These are phyloP conservation scores for Phytopythium ostracodes DNA, from an alignment of 352 stramenopile species.

Conservation along the genomic window DNA sequence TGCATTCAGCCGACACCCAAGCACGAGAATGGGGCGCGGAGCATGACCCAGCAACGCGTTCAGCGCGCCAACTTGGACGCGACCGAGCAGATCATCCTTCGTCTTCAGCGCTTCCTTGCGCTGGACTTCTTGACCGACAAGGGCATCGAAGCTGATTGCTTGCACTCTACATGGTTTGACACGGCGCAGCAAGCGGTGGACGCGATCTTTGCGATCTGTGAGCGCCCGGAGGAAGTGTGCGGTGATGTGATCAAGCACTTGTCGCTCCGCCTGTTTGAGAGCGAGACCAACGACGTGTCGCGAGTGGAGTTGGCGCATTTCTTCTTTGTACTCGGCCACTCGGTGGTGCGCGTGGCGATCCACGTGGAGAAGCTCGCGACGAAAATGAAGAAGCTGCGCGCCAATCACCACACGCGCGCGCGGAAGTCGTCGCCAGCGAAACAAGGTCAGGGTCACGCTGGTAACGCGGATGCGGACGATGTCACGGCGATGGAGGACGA, in stretches of 20 bases:
- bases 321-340: slow-evolving; percentile 94
- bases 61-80: slow-evolving; percentile 81
- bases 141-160: slow-evolving; percentile 33
- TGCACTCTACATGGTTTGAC: slow-evolving; percentile 88
- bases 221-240: slow-evolving; percentile 82
- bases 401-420: slow-evolving; percentile 59
- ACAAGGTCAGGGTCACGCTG: slow-evolving; percentile 1
- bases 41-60: slow-evolving; percentile 41
- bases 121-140: slow-evolving; percentile 82
- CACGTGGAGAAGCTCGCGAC: slow-evolving; percentile 91
- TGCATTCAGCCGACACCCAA: slow-evolving; percentile 57
- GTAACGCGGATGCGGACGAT: slow-evolving; percentile 37
- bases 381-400: slow-evolving; percentile 79
- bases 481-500: slow-evolving; percentile 91
- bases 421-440: slow-evolving; percentile 30
- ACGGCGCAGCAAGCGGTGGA: slow-evolving; percentile 90
- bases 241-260: slow-evolving; percentile 70
- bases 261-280: slow-evolving; percentile 56
- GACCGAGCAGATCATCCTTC: slow-evolving; percentile 87
- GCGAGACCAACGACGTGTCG: slow-evolving; percentile 60
- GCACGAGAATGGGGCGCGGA: slow-evolving; percentile 20
- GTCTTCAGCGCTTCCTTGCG: slow-evolving; percentile 82
- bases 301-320: slow-evolving; percentile 87
- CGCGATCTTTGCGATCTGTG: slow-evolving; percentile 90
- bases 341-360: slow-evolving; percentile 93